Evolutionary conservation across 345 rosid genomes (phyloP).

Genomic region (Firmiana major): DNA sequence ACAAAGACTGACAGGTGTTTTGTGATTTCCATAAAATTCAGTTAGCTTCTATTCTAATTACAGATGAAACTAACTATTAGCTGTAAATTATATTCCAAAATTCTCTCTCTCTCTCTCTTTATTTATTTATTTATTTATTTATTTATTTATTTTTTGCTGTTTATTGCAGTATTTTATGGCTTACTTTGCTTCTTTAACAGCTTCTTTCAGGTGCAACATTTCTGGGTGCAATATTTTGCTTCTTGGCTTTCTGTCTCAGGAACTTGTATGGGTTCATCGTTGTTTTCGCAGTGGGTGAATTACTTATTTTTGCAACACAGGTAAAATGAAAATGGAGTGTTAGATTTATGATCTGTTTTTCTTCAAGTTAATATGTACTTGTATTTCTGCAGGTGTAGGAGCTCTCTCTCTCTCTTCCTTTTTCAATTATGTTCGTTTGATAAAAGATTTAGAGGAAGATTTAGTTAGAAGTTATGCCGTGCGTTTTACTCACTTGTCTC

Average conservation of each 20-base stretch:
- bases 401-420: not conserved
- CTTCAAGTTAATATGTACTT: not conserved
- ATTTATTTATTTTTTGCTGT: not conserved
- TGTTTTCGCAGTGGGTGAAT: constrained; percentile 78
- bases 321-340: constrained; percentile 30
- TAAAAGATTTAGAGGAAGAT: not conserved
- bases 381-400: not conserved
- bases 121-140: too few species aligned
- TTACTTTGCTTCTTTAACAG: constrained; percentile 38
- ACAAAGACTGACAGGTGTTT: not conserved
- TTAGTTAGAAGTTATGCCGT: not conserved
- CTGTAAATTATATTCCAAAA: not conserved
- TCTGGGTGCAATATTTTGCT: constrained; percentile 77
- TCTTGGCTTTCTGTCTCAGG: constrained; percentile 73
- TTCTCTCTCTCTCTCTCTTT: too few species aligned
- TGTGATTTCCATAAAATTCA: not conserved
- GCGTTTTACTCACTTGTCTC: constrained; percentile 3
- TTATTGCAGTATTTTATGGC: not conserved
- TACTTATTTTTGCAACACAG: constrained; percentile 94
- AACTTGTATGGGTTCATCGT: constrained; percentile 70
- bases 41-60: not conserved
- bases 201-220: constrained; percentile 75
- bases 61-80: not conserved
- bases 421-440: not conserved
- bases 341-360: constrained; percentile 3